phyloP scores from a whole-genome alignment of 2,329 filamentous ascomycete genomes.

The Pochonia chlamydosporia region DNA sequence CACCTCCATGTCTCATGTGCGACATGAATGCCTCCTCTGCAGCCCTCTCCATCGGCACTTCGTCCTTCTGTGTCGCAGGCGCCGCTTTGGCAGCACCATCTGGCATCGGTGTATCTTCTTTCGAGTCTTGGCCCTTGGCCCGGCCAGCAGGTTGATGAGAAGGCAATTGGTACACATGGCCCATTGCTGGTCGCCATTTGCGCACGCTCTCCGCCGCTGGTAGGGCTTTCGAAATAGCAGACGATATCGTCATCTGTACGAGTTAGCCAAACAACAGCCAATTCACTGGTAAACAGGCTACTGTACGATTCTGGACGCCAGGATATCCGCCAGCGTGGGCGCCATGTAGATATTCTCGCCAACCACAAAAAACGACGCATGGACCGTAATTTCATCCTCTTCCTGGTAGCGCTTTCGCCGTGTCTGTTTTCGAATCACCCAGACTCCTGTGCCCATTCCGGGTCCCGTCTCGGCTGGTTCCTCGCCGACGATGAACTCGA shows the following conservation, averaged over 20 bases:
- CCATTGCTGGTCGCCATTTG: conserved; percentile 49
- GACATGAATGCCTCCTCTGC: conserved; percentile 54
- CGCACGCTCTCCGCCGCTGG: conserved; percentile 44
- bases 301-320: conserved; percentile 53
- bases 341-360: conserved; percentile 64
- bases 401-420: conserved; percentile 49
- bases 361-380: conserved; percentile 58
- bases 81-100: conserved; percentile 26
- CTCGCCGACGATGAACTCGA: conserved; percentile 62
- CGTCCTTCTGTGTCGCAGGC: conserved; percentile 26
- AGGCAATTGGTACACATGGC: conserved; percentile 44
- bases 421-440: conserved; percentile 65
- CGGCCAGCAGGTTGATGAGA: conserved; percentile 18
- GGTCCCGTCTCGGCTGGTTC: conserved; percentile 58
- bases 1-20: conserved; percentile 53
- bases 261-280: not conserved
- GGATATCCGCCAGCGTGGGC: conserved; percentile 52
- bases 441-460: conserved; percentile 61
- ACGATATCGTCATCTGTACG: conserved; percentile 47
- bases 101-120: conserved; percentile 42
- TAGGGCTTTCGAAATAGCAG: conserved; percentile 47
- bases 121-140: conserved; percentile 32
- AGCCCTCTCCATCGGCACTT: conserved; percentile 37
- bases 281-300: not conserved
- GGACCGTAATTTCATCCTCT: conserved; percentile 54